Conservation (phyloP, 2,329 filamentous ascomycete species). For the Aspergillus glaucus region DNA sequence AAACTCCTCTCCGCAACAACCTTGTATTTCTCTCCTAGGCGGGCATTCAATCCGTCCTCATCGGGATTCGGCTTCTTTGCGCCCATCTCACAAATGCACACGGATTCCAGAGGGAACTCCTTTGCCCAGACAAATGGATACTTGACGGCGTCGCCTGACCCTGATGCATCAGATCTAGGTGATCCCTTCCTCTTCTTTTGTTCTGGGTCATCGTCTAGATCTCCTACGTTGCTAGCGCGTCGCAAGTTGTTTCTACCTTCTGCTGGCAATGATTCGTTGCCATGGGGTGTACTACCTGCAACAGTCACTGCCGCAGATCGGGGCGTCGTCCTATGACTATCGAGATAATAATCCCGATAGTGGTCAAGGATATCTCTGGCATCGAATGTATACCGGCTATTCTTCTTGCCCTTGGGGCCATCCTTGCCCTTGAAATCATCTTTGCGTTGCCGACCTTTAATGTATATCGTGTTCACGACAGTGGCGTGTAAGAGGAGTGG, state of each 20-base stretch:
- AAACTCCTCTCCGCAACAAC: conserved; percentile 39
- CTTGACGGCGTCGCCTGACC: neutral
- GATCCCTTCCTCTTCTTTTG: neutral
- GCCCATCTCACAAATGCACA: conserved; percentile 84
- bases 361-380: conserved; percentile 25
- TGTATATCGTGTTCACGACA: conserved; percentile 78
- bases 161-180: neutral
- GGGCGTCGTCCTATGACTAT: conserved; percentile 16
- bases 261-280: neutral
- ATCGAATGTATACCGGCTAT: conserved; percentile 44
- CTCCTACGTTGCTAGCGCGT: neutral
- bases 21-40: conserved; percentile 48
- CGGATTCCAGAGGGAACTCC: conserved; percentile 58
- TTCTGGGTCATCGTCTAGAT: neutral
- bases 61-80: conserved; percentile 58
- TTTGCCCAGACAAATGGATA: conserved; percentile 62
- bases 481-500: conserved; percentile 76
- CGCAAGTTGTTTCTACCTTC: conserved; percentile 1
- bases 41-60: conserved; percentile 35
- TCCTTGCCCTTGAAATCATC: conserved; percentile 3
- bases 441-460: conserved; percentile 16
- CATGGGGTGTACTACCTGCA: neutral
- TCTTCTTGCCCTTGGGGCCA: conserved; percentile 8
- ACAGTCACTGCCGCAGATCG: conserved; percentile 5
- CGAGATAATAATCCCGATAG: conserved; percentile 31